Base-by-base conservation (phyloP, 2,329 filamentous ascomycete species). In the Aspergillus oerlinghausenensis region DNA sequence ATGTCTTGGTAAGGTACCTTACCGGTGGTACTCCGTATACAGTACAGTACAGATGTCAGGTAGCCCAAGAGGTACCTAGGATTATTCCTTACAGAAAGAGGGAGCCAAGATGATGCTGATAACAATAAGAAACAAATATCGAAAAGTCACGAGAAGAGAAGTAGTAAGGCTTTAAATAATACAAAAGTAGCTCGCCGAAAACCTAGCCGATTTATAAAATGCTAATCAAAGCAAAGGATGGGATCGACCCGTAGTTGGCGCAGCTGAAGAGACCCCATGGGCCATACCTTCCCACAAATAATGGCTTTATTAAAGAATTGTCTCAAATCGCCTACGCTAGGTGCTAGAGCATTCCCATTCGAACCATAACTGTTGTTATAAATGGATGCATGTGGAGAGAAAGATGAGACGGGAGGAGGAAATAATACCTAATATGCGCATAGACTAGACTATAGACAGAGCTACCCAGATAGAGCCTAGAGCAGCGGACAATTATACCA, bases 151-250 rank as follows among this genome's bases (percentile, higher is more conserved):
- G 51, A 50, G 35, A 47, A 40, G 23, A 28, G 7, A 28, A 47
- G 48, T 19, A 52, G 29, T 51, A 42, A 40, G 19, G 47, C 43
- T 49, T 56, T 51, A 26, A 50, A 52, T 56, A 11, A 43, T 47
- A n/a, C n/a, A 43, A 11, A 28, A 19, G 29, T 40, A 19, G 43
- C 17, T 28, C 45, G 38, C 53, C 25, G 14, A 43, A 48, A 45
- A 45, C 28, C 42, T 28, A 17, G 28, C 28, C 54, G 45, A 29
- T 21, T 50, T 48, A 50, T 26, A 10, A 21, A 14, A 11, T 50
- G 40, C 45, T 52, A 58, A 64, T 62, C 61, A 62, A 64, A 58
- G 29, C 7, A 45, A 61, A 64, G 60, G 62, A 59, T 57, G 55
- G 50, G 60, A 63, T 63, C 59, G 59, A 35, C 58, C 60, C 48